Evolutionary conservation across 345 rosid genomes (phyloP).

Genomic region (Populus pruinosa): DNA sequence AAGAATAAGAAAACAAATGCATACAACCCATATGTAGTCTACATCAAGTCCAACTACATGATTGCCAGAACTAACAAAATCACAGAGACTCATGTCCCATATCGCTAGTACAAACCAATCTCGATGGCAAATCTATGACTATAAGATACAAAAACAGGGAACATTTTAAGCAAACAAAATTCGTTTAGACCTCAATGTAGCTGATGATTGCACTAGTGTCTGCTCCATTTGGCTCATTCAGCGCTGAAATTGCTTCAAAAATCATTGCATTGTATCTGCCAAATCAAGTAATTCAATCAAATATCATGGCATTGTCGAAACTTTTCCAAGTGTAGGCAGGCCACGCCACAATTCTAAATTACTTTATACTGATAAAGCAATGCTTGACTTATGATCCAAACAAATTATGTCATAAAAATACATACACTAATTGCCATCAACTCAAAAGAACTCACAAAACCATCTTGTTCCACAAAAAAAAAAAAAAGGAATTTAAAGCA

Average conservation of each 20-base stretch:
- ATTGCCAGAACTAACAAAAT: constrained; percentile 1
- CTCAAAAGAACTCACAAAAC: not conserved
- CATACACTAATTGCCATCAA: not conserved
- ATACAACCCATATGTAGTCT: not conserved
- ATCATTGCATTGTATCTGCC: constrained; percentile 67
- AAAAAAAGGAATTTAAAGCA: not conserved
- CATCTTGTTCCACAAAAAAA: not conserved
- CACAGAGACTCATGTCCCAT: not conserved
- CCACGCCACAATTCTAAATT: not conserved
- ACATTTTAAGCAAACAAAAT: not conserved
- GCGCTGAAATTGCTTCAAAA: constrained; percentile 66
- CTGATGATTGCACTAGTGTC: constrained; percentile 54
- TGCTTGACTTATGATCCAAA: not conserved
- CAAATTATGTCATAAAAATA: not conserved
- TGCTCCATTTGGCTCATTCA: constrained; percentile 60
- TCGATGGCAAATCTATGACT: not conserved
- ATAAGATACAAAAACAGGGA: not conserved
- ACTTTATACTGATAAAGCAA: not conserved
- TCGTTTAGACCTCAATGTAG: constrained; percentile 57
- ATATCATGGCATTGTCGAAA: not conserved
- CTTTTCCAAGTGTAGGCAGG: not conserved
- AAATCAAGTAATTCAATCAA: constrained; percentile 11
- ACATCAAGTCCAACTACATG: not conserved
- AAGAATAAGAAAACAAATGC: not conserved
- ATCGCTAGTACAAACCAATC: not conserved